Percentiles rank a stretch among this genome's conserved stretches.
Conservation (phyloP, 176 grass and related monocot species). For the Hordeum vulgare region MorexV3_pseudomolecules_assembly NC_058524.1:112556696-112557195, state of each 20-base stretch:
- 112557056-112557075: not conserved
- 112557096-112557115: not conserved
- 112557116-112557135: constrained; percentile 12
- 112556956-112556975: not conserved
- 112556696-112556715: constrained; percentile 12
- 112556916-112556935: not conserved
- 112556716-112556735: not conserved
- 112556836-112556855: constrained; percentile 49
- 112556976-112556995: not conserved
- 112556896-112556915: constrained; percentile 51
- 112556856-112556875: constrained; percentile 39
- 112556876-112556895: constrained; percentile 54
- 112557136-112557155: not conserved
- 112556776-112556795: not conserved
- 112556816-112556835: constrained; percentile 40
- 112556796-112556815: constrained; percentile 7
- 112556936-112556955: not conserved
- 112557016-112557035: not conserved
- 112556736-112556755: not conserved
- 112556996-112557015: not conserved
- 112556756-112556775: not conserved
- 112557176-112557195: constrained; percentile 38
- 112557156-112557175: constrained; percentile 39
- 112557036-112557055: not conserved
- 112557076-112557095: not conserved